Evolutionary conservation across 1,284 basidiomycete species (phyloP), one percentile per base, ranked within the genome.

Genomic region (Gomphus bonarii): DNA sequence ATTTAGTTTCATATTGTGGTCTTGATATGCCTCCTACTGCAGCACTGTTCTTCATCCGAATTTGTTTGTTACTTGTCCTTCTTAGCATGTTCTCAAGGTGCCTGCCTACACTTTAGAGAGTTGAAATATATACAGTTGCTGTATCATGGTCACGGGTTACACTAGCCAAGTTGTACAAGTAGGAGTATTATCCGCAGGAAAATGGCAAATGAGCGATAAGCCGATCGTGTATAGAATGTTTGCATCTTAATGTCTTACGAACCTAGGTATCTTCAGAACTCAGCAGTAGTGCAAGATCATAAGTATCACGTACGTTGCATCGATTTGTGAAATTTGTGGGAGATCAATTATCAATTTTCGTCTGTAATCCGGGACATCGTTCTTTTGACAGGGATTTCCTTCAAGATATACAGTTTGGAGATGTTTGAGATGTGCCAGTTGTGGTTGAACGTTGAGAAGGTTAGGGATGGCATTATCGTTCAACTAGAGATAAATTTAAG

Each of bases 361-460:
- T 62, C 94, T 76, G 69, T 99, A 99, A 18, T 78, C 81, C 1
- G 80, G 73, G 63, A 82, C 86, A 65, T 97, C 91, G 18, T 77
- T 76, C 42, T 72, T 77, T 69, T 98, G 93, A 61, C 89, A 88
- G 1, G 97, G 97, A 68, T 99, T 99, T 7, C 84, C 86, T 70
- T 99, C 95, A 33, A 99, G 79, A 69, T 99, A 99, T 8, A 99
- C 78, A 1, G 97, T 99, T 66, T 88, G 80, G 12, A 99, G 76
- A 3, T 81, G 76, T 1, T 72, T 58, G 40, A 89, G 75, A n/a
- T 77, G 72, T 33, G 79, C 77, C n/a, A 97, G 79, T 67, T 97
- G 80, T 0, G 74, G 68, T 58, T 91, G 88, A 20, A 98, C 70
- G 2, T 79, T 75, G 12, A 73, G 76, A 7, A 97, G 70, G 58